phyloP scores from a whole-genome alignment of 2,329 filamentous ascomycete species.

The Pestalotiopsis sp. region DNA sequence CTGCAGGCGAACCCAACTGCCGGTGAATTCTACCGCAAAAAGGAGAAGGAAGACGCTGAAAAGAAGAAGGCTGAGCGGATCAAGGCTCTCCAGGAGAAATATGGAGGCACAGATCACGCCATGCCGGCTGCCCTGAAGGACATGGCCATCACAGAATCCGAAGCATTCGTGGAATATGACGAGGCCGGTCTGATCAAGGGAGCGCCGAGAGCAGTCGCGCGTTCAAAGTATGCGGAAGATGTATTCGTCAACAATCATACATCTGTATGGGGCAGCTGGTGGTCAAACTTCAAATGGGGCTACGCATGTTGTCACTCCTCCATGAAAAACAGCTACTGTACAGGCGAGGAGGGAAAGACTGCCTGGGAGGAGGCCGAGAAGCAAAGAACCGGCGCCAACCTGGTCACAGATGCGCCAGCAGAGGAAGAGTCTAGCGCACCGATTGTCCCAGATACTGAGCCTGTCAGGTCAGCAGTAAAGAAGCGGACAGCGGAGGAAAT shows the following conservation, averaged over 20 bases:
- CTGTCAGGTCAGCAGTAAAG: slow-evolving; percentile 43
- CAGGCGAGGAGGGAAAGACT: slow-evolving; percentile 81
- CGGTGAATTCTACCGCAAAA: slow-evolving; percentile 81
- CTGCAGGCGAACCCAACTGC: slow-evolving; percentile 96
- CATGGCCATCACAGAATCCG: slow-evolving; percentile 75
- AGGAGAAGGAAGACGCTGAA: slow-evolving; percentile 74
- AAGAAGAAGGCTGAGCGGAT: slow-evolving; percentile 68
- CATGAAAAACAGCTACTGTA: slow-evolving; percentile 97
- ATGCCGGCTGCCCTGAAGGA: slow-evolving; percentile 66
- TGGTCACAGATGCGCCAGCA: slow-evolving; percentile 34
- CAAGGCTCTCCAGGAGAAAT: slow-evolving; percentile 77
- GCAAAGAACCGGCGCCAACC: slow-evolving; percentile 51
- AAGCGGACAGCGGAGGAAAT: slow-evolving; percentile 82
- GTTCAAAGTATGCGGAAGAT: slow-evolving; percentile 92
- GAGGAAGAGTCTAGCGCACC: slow-evolving; percentile 24
- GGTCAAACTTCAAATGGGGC: slow-evolving; percentile 93
- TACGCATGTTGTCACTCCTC: slow-evolving; percentile 94
- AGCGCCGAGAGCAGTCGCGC: slow-evolving; percentile 72
- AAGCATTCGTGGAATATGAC: slow-evolving; percentile 92
- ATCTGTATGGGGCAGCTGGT: slow-evolving; percentile 96
- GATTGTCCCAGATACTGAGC: slow-evolving; percentile 13
- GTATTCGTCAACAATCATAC: slow-evolving; percentile 88
- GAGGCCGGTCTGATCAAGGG: slow-evolving; percentile 89
- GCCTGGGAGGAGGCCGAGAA: slow-evolving; percentile 78
- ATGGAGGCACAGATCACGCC: slow-evolving; percentile 68